These are phyloP conservation scores for Blastomyces silverae DNA, from an alignment of 2,329 filamentous ascomycete species.

Conservation along the genomic window DNA sequence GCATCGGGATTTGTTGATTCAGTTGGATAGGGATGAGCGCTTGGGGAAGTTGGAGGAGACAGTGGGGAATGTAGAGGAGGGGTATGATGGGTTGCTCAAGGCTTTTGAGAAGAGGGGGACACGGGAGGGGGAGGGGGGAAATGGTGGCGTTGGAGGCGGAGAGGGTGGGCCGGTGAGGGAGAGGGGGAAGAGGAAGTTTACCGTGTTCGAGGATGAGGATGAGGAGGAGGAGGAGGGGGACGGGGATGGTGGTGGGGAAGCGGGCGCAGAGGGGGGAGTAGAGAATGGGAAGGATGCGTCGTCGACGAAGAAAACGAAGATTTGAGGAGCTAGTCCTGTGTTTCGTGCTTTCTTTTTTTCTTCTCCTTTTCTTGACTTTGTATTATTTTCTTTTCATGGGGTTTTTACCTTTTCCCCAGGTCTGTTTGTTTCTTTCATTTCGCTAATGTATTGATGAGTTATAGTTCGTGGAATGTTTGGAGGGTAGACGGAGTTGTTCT, in stretches of 20 bases:
- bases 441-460: not conserved
- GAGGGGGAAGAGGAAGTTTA: slow-evolving; percentile 31
- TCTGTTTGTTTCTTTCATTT: not conserved
- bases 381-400: not conserved
- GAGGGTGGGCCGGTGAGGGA: slow-evolving; percentile 21
- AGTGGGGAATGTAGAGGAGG: slow-evolving; percentile 51
- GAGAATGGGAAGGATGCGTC: not conserved
- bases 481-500: not conserved
- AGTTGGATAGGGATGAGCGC: slow-evolving; percentile 52
- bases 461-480: not conserved
- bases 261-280: not conserved
- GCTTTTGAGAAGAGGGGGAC: slow-evolving; percentile 26
- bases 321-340: slow-evolving; percentile 1
- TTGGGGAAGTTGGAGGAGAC: slow-evolving; percentile 55
- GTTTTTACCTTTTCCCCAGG: not conserved
- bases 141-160: slow-evolving; percentile 24
- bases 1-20: slow-evolving; percentile 53
- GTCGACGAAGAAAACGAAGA: slow-evolving; percentile 12
- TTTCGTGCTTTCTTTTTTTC: not conserved
- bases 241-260: not conserved
- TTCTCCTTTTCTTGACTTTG: not conserved
- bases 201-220: slow-evolving; percentile 28
- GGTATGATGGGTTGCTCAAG: slow-evolving; percentile 52
- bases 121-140: slow-evolving; percentile 24
- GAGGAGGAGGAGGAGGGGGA: slow-evolving; percentile 14